Percentiles rank a stretch among this genome's conserved stretches.
phyloP scores from a whole-genome alignment of 176 grass and related monocot genomes.

The Zoysia pacifica region DNA sequence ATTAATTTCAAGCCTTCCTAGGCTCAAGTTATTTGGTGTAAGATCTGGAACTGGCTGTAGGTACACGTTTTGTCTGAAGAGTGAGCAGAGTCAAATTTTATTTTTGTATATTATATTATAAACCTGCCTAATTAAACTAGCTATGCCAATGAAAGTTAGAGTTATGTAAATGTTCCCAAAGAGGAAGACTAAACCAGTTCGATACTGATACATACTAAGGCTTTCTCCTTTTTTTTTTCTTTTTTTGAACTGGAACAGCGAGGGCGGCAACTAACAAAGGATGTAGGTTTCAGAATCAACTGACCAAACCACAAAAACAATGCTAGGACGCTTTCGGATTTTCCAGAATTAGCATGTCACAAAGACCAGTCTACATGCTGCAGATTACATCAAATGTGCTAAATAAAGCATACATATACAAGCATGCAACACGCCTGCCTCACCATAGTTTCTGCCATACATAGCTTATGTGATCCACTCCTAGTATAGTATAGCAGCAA shows the following conservation, averaged over 20 bases:
- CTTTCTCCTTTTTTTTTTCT: neutral
- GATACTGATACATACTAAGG: neutral
- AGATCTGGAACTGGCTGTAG: neutral
- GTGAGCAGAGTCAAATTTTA: neutral
- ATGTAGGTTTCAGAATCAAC: neutral
- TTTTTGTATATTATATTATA: neutral
- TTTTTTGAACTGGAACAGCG: too few species aligned
- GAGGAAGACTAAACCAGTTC: neutral
- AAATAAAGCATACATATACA: constrained; percentile 16
- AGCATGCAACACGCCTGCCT: neutral
- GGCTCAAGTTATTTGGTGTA: neutral
- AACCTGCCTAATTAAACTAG: neutral
- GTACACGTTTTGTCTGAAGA: neutral
- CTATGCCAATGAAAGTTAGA: neutral
- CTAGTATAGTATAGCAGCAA: too few species aligned
- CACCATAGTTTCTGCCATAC: neutral
- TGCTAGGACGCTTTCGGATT: neutral
- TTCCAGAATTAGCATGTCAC: constrained; percentile 37
- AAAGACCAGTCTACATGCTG: neutral
- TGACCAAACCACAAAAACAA: neutral
- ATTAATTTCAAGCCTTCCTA: neutral
- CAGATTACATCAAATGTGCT: constrained; percentile 3
- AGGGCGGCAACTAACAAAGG: neutral
- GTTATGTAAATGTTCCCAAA: neutral
- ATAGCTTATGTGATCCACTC: neutral